Conservation (phyloP, 2,329 filamentous ascomycete species). For the Ascochyta rabiei region DNA sequence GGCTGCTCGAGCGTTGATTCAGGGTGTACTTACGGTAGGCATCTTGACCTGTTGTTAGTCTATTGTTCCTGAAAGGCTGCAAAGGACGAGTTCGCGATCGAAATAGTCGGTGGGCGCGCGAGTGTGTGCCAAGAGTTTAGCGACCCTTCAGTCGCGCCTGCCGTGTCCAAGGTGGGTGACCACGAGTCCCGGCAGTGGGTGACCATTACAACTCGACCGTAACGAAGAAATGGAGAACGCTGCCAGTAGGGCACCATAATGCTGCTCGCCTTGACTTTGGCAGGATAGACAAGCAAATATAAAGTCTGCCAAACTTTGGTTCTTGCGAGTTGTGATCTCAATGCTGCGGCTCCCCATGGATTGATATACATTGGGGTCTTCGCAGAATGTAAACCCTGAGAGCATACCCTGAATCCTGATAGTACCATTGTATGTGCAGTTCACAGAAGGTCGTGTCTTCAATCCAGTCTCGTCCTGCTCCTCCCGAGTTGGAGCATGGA, state of each 20-base stretch:
- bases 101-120: slow-evolving; percentile 17
- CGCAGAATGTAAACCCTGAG: no score
- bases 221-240: background rate
- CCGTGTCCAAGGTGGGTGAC: slow-evolving; percentile 32
- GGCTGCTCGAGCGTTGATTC: slow-evolving; percentile 20
- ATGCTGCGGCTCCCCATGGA: no score
- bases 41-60: slow-evolving; percentile 46
- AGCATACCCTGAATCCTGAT: no score
- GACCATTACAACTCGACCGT: background rate
- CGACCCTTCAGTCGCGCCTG: slow-evolving; percentile 17
- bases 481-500: background rate
- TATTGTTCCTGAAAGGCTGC: slow-evolving; percentile 35
- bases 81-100: slow-evolving; percentile 28
- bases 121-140: slow-evolving; percentile 27
- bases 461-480: background rate
- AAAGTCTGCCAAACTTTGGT: no score
- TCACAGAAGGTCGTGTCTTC: background rate
- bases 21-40: slow-evolving; percentile 56
- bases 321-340: no score
- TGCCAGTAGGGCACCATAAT: no score
- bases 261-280: no score
- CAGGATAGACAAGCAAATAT: no score
- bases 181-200: slow-evolving; percentile 12
- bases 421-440: no score
- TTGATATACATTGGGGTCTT: no score